Base-by-base conservation (phyloP, 139 green algal genomes). In the Volvox africanus region DNA sequence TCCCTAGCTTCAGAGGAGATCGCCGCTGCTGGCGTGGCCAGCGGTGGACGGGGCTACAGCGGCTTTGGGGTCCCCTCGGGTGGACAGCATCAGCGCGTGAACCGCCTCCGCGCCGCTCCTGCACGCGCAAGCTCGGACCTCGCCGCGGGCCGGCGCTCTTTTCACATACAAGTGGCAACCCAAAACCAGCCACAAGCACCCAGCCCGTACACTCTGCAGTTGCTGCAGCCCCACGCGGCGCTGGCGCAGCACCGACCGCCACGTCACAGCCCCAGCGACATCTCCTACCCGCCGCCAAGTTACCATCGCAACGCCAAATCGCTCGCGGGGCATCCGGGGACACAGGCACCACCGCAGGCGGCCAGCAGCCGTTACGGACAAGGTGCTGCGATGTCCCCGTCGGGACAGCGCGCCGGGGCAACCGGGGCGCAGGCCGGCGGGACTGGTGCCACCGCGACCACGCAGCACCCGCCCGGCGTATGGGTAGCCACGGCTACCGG, bases 191-290 rank as follows among this genome's bases (percentile, higher is more conserved):
- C 44, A 1, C 32, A 81, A 18, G 30, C 75, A 30, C 28, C 26
- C 71, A 79, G 71, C 71, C 24, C 65, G 62, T 65, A 88, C 22
- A 13, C 33, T 11, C 82, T 36, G 62, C 82, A 65, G 1, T 13
- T 22, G 21, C 82, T 26, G 82, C 62, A 78, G 6, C 76, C 17
- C 32, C 62, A 35, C 13, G 61, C n/a, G 33, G 2, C 5, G 19
- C 82, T 33, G 83, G 26, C 36, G 24, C 83, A 73, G 81, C 81
- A 87, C 44, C 36, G 85, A 11, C 30, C 28, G 50, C 86, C 86
- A 22, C 71, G 86, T 2, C 71, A 69, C 50, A 90, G 86, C 86
- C 86, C 86, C 30, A 90, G 86, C n/a, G 86, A 90, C 30, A 11
- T 90, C 26, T 90, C 86, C 9, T n/a, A 90, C 71, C 30, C 82